Percentiles rank a stretch among this genome's conserved stretches.
Conservation (phyloP, 208 protist species). For the Herpetomonas tarakana region DNA sequence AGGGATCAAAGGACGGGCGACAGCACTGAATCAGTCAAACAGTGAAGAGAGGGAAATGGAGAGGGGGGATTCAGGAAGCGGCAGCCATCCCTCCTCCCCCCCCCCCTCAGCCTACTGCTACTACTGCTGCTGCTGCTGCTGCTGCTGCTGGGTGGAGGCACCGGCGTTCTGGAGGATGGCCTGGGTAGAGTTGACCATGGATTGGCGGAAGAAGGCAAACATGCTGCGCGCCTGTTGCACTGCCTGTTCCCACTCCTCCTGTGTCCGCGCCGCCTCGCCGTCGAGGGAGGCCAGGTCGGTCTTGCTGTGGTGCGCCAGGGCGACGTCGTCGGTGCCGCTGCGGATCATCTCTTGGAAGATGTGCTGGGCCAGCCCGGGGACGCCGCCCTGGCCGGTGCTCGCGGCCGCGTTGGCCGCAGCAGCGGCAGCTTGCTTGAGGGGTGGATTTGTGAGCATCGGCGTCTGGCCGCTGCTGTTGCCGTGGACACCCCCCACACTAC, state of each 20-base stretch:
- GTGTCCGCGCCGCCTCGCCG: constrained; percentile 12
- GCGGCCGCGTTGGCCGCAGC: too few species aligned
- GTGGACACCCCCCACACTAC: background rate
- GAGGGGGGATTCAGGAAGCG: too few species aligned
- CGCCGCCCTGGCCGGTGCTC: background rate
- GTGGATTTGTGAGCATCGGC: background rate
- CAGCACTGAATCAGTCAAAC: too few species aligned
- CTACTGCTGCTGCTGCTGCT: too few species aligned
- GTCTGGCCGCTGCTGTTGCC: background rate
- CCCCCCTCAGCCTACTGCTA: too few species aligned
- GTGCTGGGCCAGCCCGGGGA: constrained; percentile 10
- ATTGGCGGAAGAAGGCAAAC: constrained; percentile 48
- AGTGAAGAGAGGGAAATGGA: too few species aligned
- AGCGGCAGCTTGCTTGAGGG: background rate
- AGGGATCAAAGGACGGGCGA: too few species aligned
- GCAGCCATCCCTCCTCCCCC: too few species aligned
- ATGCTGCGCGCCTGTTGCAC: constrained; percentile 43
- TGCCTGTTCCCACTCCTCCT: constrained; percentile 42
- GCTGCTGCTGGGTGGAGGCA: too few species aligned
- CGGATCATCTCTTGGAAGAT: constrained; percentile 43
- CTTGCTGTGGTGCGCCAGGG: background rate
- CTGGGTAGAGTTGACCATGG: background rate
- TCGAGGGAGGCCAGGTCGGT: background rate
- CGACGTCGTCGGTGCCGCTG: constrained; percentile 18
- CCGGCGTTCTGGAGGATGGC: background rate